Evolutionary conservation across 176 grass and related monocot genomes (phyloP).

Genomic region (Raddia distichophylla): DNA sequence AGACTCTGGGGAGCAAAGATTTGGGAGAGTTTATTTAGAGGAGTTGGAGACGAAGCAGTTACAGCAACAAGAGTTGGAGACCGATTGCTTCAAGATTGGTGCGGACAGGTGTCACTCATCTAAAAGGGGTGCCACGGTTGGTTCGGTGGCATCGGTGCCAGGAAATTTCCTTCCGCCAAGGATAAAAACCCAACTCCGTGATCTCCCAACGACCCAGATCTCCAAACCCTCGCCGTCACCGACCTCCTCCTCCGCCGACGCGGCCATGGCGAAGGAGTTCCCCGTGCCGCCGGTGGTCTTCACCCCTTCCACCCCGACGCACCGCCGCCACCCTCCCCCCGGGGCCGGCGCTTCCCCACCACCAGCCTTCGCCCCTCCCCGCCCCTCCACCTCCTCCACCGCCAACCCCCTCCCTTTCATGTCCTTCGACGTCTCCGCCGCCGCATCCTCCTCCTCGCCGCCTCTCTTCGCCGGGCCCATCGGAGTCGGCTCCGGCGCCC

Average conservation of each 20-base stretch:
- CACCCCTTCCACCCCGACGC: slow-evolving; percentile 50
- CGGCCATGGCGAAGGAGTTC: slow-evolving; percentile 90
- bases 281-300: slow-evolving; percentile 82
- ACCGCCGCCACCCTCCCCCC: slow-evolving; percentile 48
- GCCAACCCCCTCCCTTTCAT: slow-evolving; percentile 86
- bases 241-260: slow-evolving; percentile 2
- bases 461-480: slow-evolving; percentile 67
- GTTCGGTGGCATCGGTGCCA: too few species aligned
- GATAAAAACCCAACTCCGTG: slow-evolving; percentile 51
- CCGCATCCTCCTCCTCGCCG: slow-evolving; percentile 56
- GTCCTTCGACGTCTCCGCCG: slow-evolving; percentile 78
- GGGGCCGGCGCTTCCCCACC: slow-evolving; percentile 33
- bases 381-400: slow-evolving; percentile 55
- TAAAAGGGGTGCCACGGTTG: too few species aligned
- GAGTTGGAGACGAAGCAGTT: too few species aligned
- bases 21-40: too few species aligned
- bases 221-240: slow-evolving; percentile 25
- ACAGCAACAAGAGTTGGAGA: too few species aligned
- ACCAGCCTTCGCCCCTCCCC: slow-evolving; percentile 69
- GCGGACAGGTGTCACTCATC: too few species aligned
- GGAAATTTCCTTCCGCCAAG: too few species aligned
- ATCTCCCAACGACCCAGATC: slow-evolving; percentile 49
- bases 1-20: too few species aligned
- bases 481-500: slow-evolving; percentile 43
- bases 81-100: too few species aligned